Evolutionary conservation across 306 rosid species (phyloP).

Genomic region (Ormosia semicastrata): DNA sequence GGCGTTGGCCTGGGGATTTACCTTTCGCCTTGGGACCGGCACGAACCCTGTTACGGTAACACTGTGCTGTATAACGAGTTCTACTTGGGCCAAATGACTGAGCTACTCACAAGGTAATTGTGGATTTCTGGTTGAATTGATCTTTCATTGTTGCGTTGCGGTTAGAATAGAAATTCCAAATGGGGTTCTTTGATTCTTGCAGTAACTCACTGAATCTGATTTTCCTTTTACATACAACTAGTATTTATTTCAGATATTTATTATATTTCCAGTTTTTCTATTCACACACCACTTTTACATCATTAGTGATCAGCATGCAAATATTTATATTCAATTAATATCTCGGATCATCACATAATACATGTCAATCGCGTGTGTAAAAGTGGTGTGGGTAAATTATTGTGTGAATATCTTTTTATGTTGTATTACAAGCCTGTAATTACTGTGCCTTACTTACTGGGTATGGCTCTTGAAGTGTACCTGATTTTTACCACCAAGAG

Average conservation of each 20-base stretch:
- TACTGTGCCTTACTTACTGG: not conserved
- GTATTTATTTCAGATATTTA: not conserved
- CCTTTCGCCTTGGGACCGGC: constrained; percentile 99
- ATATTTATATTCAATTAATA: no score
- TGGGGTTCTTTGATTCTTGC: not conserved
- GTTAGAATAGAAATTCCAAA: not conserved
- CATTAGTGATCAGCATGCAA: no score
- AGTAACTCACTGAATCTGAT: not conserved
- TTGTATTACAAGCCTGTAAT: not conserved
- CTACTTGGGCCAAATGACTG: constrained; percentile 85
- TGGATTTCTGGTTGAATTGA: not conserved
- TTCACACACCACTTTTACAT: no score
- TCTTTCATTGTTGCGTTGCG: not conserved
- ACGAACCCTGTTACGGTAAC: constrained; percentile 56
- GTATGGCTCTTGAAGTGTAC: not conserved
- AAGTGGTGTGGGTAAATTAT: no score
- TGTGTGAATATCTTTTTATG: no score
- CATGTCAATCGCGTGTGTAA: no score
- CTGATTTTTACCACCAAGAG: not conserved
- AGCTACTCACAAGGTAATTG: constrained; percentile 75
- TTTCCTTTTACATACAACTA: not conserved
- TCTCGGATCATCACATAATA: no score
- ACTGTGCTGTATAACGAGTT: constrained; percentile 69
- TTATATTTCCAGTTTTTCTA: no score
- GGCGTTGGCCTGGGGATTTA: constrained; percentile 75